A percentile compares a stretch with the other conserved stretches of the same genome.
These are phyloP conservation scores for Penicillium sp. DNA, from an alignment of 2,329 filamentous ascomycete genomes.

Conservation along the genomic window DNA sequence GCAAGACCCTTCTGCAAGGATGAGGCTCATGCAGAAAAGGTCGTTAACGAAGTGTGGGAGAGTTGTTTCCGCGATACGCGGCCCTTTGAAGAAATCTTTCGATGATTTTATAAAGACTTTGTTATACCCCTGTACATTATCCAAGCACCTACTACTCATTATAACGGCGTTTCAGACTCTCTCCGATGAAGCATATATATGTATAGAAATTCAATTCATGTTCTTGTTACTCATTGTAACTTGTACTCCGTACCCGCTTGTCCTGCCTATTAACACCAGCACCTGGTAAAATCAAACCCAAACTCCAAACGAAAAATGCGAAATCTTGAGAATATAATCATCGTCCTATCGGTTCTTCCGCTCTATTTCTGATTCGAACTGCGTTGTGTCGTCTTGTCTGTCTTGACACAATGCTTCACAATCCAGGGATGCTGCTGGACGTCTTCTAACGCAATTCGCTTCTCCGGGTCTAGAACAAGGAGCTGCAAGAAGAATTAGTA, in stretches of 20 bases:
- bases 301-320: conserved; percentile 9
- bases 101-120: conserved; percentile 37
- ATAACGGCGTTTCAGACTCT: conserved; percentile 7
- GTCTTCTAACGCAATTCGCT: conserved; percentile 83
- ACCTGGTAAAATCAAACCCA: conserved; percentile 6
- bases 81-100: conserved; percentile 95
- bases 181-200: neutral
- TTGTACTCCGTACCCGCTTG: neutral
- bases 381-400: conserved; percentile 43
- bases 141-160: neutral
- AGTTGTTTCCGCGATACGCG: conserved; percentile 92
- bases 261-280: conserved; percentile 6
- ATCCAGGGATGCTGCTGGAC: conserved; percentile 94
- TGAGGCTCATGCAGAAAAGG: conserved; percentile 76
- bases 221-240: neutral
- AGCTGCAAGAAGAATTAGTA: conserved; percentile 49
- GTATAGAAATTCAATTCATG: neutral
- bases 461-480: conserved; percentile 88
- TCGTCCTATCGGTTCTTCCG: conserved; percentile 23
- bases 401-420: conserved; percentile 78
- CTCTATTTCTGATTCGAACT: conserved; percentile 32
- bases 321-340: conserved; percentile 2
- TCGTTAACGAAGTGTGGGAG: conserved; percentile 98
- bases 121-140: conserved; percentile 11
- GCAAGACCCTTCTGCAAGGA: conserved; percentile 77